phyloP scores from a whole-genome alignment of 202 grass and related monocot species.

The Elaeis oleifera region DNA sequence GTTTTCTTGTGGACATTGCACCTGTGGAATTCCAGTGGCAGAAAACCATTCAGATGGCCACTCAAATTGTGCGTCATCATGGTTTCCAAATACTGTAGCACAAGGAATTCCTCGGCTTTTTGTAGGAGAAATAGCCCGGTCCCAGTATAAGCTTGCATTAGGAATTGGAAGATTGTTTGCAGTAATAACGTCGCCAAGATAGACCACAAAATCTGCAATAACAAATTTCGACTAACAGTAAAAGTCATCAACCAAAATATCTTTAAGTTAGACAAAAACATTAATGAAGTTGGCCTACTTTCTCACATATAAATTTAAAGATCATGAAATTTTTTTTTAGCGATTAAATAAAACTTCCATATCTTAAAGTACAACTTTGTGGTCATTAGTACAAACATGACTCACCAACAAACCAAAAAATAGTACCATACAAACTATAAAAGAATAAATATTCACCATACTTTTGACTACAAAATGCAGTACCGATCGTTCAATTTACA shows the following conservation, averaged over 20 bases:
- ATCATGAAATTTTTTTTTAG: no score
- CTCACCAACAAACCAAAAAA: no score
- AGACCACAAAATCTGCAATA: slow-evolving; percentile 71
- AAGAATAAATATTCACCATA: no score
- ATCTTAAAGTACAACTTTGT: no score
- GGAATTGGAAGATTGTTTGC: slow-evolving; percentile 76
- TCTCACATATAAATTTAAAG: no score
- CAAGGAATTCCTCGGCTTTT: slow-evolving; percentile 51
- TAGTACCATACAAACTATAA: no score
- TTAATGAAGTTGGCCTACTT: no score
- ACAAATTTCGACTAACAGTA: not conserved
- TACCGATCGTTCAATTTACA: no score
- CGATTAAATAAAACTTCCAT: no score
- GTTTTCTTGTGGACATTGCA: slow-evolving; percentile 30
- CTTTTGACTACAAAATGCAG: no score
- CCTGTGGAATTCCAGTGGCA: slow-evolving; percentile 39
- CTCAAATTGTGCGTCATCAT: slow-evolving; percentile 75
- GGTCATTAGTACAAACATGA: no score
- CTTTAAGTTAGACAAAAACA: no score
- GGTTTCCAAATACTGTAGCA: slow-evolving; percentile 74
- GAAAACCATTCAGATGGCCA: slow-evolving; percentile 95
- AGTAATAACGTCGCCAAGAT: slow-evolving; percentile 81
- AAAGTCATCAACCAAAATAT: not conserved
- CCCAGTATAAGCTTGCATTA: slow-evolving; percentile 79
- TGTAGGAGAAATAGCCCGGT: slow-evolving; percentile 43